A percentile compares a stretch with the other conserved stretches of the same genome.
Conservation (phyloP, 2,329 filamentous ascomycete species). For the Aspergillus felis region DNA sequence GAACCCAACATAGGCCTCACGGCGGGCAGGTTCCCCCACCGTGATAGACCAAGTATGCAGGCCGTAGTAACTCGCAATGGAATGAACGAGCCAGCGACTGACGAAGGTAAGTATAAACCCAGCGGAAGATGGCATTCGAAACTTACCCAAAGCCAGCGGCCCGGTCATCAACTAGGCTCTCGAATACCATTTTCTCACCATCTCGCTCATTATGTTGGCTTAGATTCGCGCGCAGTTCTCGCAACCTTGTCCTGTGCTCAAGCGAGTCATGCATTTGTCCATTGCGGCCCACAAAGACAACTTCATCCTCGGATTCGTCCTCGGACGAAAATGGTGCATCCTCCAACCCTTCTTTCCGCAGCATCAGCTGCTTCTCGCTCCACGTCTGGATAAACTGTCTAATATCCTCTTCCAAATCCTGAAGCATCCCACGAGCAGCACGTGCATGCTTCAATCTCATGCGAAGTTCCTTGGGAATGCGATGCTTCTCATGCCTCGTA, state of each 20-base stretch:
- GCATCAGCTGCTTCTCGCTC: constrained; percentile 50
- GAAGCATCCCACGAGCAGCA: constrained; percentile 74
- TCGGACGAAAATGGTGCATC: constrained; percentile 38
- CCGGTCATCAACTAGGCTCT: constrained; percentile 70
- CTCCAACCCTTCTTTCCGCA: constrained; percentile 43
- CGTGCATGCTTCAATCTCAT: constrained; percentile 74
- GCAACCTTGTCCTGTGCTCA: constrained; percentile 50
- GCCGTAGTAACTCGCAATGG: constrained; percentile 88
- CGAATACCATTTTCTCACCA: constrained; percentile 71
- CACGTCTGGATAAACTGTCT: constrained; percentile 66
- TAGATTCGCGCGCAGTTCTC: constrained; percentile 40
- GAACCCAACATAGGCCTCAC: constrained; percentile 80
- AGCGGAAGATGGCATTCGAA: constrained; percentile 3
- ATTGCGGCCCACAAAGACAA: constrained; percentile 78
- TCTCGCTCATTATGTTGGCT: constrained; percentile 41
- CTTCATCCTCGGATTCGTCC: constrained; percentile 71
- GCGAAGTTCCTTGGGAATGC: constrained; percentile 75
- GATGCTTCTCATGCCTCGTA: constrained; percentile 30
- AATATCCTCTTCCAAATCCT: constrained; percentile 80
- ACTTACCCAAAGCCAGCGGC: constrained; percentile 77
- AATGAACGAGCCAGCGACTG: constrained; percentile 88
- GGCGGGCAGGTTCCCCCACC: constrained; percentile 63
- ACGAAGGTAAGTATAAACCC: constrained; percentile 13
- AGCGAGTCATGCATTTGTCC: constrained; percentile 60
- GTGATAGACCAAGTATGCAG: constrained; percentile 78